Percentiles rank a stretch among this genome's conserved stretches.
Conservation (phyloP, 176 grass and related monocot genomes). For the Urochloa ruziziensis region DNA sequence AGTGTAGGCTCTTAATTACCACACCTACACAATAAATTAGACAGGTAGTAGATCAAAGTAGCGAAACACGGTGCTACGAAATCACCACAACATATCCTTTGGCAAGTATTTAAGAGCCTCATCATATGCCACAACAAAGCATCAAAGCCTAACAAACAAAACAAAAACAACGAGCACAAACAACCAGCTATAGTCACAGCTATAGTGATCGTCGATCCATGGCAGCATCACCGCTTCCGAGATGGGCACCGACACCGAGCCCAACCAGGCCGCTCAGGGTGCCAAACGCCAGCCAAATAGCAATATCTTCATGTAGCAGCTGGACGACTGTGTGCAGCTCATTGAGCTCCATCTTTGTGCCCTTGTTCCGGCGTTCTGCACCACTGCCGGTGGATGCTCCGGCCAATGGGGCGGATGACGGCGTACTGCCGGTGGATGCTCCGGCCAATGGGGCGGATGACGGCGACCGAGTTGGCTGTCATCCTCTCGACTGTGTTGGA, state of each 20-base stretch:
- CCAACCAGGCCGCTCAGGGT: constrained; percentile 23
- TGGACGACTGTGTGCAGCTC: neutral
- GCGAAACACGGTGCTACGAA: neutral
- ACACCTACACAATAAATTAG: neutral
- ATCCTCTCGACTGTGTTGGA: neutral
- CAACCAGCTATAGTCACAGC: neutral
- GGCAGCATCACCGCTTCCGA: constrained; percentile 37
- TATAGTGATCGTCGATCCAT: neutral
- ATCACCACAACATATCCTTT: neutral
- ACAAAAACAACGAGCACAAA: neutral
- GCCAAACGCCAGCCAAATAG: neutral
- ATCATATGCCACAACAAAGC: neutral
- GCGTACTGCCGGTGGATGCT: neutral
- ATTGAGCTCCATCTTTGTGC: neutral
- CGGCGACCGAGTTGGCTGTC: neutral
- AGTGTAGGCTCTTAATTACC: neutral
- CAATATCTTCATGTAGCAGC: neutral
- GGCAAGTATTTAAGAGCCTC: neutral
- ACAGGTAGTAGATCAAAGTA: neutral
- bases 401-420: no score
- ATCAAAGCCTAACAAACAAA: neutral
- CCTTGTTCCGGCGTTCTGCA: neutral
- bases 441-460: neutral
- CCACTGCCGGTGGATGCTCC: neutral
- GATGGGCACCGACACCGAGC: constrained; percentile 46